Conservation (phyloP, 2,329 filamentous ascomycete genomes). For the Fusarium brevicatenulatum region DNA sequence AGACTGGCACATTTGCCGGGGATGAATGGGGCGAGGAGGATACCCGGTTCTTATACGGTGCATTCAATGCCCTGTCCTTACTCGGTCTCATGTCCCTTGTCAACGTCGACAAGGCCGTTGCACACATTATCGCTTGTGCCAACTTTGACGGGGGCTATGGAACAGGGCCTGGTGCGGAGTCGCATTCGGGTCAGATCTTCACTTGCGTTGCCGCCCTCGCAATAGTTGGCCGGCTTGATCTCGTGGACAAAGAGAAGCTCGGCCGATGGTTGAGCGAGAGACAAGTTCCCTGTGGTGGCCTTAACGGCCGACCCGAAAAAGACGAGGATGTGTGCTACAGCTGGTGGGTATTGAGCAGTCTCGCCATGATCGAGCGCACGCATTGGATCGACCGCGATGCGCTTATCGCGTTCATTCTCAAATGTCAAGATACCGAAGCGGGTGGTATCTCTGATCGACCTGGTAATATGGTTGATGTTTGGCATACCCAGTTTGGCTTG, state of each 20-base stretch:
- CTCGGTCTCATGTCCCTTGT: slow-evolving; percentile 78
- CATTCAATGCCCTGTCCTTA: slow-evolving; percentile 88
- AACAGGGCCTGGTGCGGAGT: slow-evolving; percentile 88
- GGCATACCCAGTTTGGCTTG: slow-evolving; percentile 91
- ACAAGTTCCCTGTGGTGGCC: slow-evolving; percentile 84
- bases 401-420: slow-evolving; percentile 83
- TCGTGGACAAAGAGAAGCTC: slow-evolving; percentile 83
- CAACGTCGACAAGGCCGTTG: slow-evolving; percentile 82
- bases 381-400: slow-evolving; percentile 94
- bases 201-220: slow-evolving; percentile 89
- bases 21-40: slow-evolving; percentile 98
- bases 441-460: slow-evolving; percentile 92
- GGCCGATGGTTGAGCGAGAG: slow-evolving; percentile 93
- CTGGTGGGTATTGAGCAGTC: slow-evolving; percentile 96
- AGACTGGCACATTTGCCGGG: slow-evolving; percentile 88
- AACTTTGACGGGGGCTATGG: slow-evolving; percentile 98
- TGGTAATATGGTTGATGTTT: slow-evolving; percentile 96
- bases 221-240: slow-evolving; percentile 83
- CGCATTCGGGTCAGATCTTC: slow-evolving; percentile 94
- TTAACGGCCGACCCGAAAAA: slow-evolving; percentile 97
- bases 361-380: slow-evolving; percentile 86
- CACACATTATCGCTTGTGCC: slow-evolving; percentile 81
- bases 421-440: slow-evolving; percentile 84
- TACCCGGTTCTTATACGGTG: slow-evolving; percentile 92
- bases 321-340: slow-evolving; percentile 97